Evolutionary conservation across 2,329 filamentous ascomycete genomes (phyloP).

Genomic region (Albifimbria verrucaria): DNA sequence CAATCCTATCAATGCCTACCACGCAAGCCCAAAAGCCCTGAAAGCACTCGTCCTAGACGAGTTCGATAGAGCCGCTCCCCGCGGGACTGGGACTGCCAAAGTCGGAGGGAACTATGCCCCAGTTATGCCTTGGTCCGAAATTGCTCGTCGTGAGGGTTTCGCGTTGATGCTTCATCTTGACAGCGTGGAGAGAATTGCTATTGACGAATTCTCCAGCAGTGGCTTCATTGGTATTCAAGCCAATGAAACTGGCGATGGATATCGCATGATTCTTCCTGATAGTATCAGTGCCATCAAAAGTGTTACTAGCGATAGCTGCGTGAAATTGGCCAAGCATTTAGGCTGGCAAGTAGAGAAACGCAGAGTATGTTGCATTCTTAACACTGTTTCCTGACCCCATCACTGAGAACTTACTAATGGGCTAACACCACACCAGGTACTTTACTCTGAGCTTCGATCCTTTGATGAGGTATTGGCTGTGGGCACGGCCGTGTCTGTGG

Average conservation of each 20-base stretch:
- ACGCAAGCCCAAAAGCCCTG: constrained; percentile 60
- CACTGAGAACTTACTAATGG: neutral
- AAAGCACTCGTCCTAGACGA: constrained; percentile 64
- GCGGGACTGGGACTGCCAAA: constrained; percentile 64
- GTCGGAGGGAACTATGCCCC: constrained; percentile 70
- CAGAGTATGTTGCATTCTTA: too few species aligned
- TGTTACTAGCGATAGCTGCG: constrained; percentile 59
- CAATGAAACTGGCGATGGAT: neutral
- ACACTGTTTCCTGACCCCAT: neutral
- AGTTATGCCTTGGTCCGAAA: constrained; percentile 59
- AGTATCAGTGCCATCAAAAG: constrained; percentile 61
- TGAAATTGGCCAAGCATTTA: constrained; percentile 51
- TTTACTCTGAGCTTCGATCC: neutral
- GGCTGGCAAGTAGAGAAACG: constrained; percentile 56
- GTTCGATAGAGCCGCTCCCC: constrained; percentile 65
- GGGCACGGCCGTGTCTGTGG: constrained; percentile 1
- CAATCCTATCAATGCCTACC: constrained; percentile 63
- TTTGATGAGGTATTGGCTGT: constrained; percentile 4
- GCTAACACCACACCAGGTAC: neutral
- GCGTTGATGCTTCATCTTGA: constrained; percentile 68
- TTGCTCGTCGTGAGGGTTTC: constrained; percentile 58
- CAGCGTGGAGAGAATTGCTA: constrained; percentile 57
- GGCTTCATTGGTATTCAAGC: constrained; percentile 64
- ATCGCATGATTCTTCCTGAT: neutral
- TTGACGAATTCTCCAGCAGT: constrained; percentile 68